Evolutionary conservation across 176 grass and related monocot genomes (phyloP).

Genomic region (Raddia guianensis): DNA sequence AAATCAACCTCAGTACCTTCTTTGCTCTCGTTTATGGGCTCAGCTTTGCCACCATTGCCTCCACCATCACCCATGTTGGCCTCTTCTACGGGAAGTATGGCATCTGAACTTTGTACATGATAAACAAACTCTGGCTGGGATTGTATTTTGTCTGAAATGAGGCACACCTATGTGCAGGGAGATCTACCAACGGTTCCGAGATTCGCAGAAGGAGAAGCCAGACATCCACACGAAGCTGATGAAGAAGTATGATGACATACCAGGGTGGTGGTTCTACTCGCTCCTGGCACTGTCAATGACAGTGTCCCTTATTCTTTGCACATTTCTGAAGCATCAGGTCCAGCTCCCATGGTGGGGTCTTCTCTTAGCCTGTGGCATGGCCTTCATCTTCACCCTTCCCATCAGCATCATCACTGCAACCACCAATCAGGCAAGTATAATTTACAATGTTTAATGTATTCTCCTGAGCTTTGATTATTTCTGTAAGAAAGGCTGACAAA

Average conservation of each 20-base stretch:
- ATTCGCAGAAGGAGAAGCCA: conserved; percentile 47
- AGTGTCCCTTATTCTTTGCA: conserved; percentile 70
- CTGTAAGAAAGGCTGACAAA: conserved; percentile 5
- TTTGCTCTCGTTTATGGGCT: conserved; percentile 70
- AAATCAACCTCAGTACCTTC: conserved; percentile 72
- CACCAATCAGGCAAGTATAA: conserved; percentile 72
- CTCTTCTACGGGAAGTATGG: conserved; percentile 83
- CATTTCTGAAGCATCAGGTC: conserved; percentile 62
- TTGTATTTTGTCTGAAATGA: not conserved
- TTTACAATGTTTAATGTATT: conserved; percentile 9
- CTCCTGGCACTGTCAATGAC: conserved; percentile 45
- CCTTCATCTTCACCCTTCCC: conserved; percentile 82
- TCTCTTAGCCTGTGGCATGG: conserved; percentile 75
- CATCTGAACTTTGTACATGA: not conserved
- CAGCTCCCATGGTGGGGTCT: conserved; percentile 88
- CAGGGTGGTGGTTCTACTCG: conserved; percentile 81
- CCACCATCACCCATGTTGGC: conserved; percentile 71
- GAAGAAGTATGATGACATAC: conserved; percentile 74
- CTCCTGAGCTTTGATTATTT: not conserved
- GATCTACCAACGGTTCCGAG: conserved; percentile 67
- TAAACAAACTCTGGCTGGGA: not conserved
- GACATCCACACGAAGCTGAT: conserved; percentile 82
- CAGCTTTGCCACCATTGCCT: conserved; percentile 68
- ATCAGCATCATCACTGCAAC: conserved; percentile 86
- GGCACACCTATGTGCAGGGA: conserved; percentile 47